Evolutionary conservation across 257 asterid genomes (phyloP), one percentile per base, ranked within the genome.

Genomic region (Rauvolfia tetraphylla): DNA sequence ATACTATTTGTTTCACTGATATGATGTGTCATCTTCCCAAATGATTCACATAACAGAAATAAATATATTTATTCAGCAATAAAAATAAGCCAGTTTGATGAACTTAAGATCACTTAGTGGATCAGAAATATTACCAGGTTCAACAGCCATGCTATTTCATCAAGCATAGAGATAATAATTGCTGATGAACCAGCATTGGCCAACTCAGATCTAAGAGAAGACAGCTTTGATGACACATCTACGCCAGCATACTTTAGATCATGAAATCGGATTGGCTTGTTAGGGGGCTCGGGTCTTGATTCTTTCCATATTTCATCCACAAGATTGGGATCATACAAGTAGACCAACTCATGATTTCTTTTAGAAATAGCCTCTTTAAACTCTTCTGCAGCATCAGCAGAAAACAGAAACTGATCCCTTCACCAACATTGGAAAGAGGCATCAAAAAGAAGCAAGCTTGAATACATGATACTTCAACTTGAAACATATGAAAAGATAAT

Each of bases 371-470:
- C 97, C 82, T 84, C 91, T 85, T 93, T 89, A 82, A 95, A 81
- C 90, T 95, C 96, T 75, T 90, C 93, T 56, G 99, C 97, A 83
- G 98, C 94, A 88, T 89, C 91, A 75, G 89, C 90, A 86, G 99
- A 91, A 89, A 95, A 93, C 80, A 95, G 88, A 86, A 95, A 92
- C 99, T 95, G 99, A 77, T 87, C 88, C 96, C 97, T 90, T 95
- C 91, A 86, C 89, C 86, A 87, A 84, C 82, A 82, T 84, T 74
- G 77, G 75, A 80, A 89, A 78, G 80, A 65, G 85, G 80, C 88
- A 89, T 90, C 87, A 89, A 87, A 85, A 76, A 71, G 78, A 70
- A 71, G 79, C 62, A 76, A 68, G 38, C 33, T 49, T 48, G 38
- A 31, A 14, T 41, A 20, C 44, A 29, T 22, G n/a, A 4, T 42